These are phyloP conservation scores for Balakata baccata DNA, from an alignment of 345 rosid species.

Conservation along the genomic window DNA sequence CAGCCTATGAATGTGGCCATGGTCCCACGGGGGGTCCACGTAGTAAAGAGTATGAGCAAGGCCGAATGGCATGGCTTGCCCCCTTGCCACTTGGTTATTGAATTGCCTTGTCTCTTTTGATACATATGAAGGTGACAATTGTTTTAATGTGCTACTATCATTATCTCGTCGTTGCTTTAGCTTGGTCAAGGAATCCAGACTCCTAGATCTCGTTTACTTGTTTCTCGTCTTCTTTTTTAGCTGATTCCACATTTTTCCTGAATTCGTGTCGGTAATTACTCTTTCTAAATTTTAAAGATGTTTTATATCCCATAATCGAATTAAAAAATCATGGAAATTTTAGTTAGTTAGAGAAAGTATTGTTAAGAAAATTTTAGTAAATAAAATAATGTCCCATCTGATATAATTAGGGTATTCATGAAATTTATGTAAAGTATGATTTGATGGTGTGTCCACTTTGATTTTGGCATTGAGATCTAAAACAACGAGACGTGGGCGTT, in stretches of 20 bases:
- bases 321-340: too few relatives aligned
- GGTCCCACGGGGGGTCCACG: constrained; percentile 21
- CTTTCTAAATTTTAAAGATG: too few relatives aligned
- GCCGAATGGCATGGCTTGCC: constrained; percentile 7
- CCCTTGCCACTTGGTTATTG: constrained; percentile 21
- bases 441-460: background rate
- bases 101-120: constrained; percentile 15
- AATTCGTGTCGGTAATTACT: too few relatives aligned
- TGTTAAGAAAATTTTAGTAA: too few relatives aligned
- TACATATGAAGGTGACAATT: background rate
- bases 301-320: too few relatives aligned
- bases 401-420: background rate
- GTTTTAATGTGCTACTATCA: constrained; percentile 6
- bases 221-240: too few relatives aligned
- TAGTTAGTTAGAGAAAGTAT: too few relatives aligned
- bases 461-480: constrained; percentile 8
- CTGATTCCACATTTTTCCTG: too few relatives aligned
- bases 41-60: constrained; percentile 15
- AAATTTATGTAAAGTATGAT: background rate
- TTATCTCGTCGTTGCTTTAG: background rate
- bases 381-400: background rate
- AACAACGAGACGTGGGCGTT: constrained; percentile 8
- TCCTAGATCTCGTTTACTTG: too few relatives aligned
- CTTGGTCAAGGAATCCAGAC: background rate
- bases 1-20: constrained; percentile 14